Base-by-base conservation (phyloP, 345 rosid genomes). In the Kandelia obovata region DNA sequence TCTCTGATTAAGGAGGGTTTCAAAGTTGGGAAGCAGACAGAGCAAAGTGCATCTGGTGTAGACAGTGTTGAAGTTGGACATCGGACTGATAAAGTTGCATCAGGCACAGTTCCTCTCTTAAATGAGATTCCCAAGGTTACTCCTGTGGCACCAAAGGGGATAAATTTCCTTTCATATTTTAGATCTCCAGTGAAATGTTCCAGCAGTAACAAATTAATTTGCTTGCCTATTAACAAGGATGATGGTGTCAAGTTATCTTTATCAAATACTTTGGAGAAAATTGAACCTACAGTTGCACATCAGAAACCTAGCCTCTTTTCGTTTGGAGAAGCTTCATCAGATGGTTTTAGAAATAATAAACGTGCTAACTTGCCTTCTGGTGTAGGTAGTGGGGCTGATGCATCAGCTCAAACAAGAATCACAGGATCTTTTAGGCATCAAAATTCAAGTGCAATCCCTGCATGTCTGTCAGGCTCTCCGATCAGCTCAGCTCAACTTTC, bases 91-190 rank as follows among this genome's bases (percentile, higher is more conserved):
- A 64, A 27, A 61, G 62, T 68, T 69, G 75, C 76, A 66, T 65
- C 75, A 7, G 64, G 56, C 34, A 15, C 72, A 7, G 55, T 52
- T 62, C 78, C 67, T 60, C 71, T 16, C 39, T 69, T 55, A 55
- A 73, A 75, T 74, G 82, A 62, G 61, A 63, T 59, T 39, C 63
- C 81, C 7, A 55, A 61, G 53, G 60, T 49, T 63, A 75, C 67
- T 67, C 65, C 69, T 15, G 67, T 26, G 26, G 47, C 73, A 32
- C 74, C 86, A 1, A 77, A 62, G 71, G 86, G 87, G 23, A 64
- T 81, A 59, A 85, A 85, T 76, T 82, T 76, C 79, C 88, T 90
- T 43, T 87, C 90, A 7, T 85, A 84, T 75, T 84, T 87, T 65
- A 88, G 75, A 80, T 39, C 79, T 51, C 65, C 83, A 37, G 57